These are phyloP conservation scores for Mortierella hygrophila DNA, from an alignment of 192 early-diverging fungal species.

Conservation along the genomic window DNA sequence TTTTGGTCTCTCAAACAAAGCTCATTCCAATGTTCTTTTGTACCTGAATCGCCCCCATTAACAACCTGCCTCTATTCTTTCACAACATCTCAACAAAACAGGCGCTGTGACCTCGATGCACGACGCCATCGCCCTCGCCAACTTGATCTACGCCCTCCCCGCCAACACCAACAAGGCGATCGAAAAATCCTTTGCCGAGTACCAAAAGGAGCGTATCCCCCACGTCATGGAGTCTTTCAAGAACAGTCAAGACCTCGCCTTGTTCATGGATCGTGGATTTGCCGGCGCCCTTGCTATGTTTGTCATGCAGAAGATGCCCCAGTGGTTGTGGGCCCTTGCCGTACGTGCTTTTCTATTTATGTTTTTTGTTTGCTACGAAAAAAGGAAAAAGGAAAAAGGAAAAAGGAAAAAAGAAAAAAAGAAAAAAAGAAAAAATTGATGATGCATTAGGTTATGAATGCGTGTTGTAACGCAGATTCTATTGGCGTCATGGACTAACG, in stretches of 20 bases:
- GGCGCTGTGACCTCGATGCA: slow-evolving; percentile 13
- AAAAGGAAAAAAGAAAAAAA: background rate
- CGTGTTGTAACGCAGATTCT: no score
- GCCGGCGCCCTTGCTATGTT: background rate
- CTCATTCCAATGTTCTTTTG: background rate
- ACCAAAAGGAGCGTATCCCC: slow-evolving; percentile 1
- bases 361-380: background rate
- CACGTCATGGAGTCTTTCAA: slow-evolving; percentile 7
- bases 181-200: background rate
- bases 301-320: background rate
- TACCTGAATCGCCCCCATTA: background rate
- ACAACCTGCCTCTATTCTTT: background rate
- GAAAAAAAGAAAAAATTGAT: background rate
- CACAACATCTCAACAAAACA: background rate
- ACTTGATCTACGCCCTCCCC: background rate
- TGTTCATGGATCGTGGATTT: slow-evolving; percentile 3
- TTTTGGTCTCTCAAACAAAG: background rate
- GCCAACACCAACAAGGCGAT: background rate
- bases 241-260: background rate
- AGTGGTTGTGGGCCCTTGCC: background rate
- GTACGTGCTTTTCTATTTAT: background rate
- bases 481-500: background rate
- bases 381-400: background rate
- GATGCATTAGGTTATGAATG: background rate
- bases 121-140: background rate